Percentiles rank a stretch among this genome's conserved stretches.
These are phyloP conservation scores for Lentinula aciculospora DNA, from an alignment of 768 basidiomycete genomes.

Conservation along the genomic window DNA sequence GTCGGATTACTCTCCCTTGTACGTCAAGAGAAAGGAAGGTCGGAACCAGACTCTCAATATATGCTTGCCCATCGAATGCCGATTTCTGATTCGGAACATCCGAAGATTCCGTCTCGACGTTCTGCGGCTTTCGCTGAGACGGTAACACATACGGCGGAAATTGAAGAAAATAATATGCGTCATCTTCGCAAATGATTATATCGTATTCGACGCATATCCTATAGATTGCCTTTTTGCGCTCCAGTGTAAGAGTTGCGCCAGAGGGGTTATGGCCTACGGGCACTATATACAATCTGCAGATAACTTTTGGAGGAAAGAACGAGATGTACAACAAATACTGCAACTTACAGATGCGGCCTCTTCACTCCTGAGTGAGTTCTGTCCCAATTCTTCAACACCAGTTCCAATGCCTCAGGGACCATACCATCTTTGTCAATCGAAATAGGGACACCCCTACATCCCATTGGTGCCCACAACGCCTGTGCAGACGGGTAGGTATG, in stretches of 20 bases:
- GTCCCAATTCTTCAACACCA: constrained; percentile 37
- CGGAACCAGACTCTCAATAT: constrained; percentile 36
- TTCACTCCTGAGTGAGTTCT: constrained; percentile 31
- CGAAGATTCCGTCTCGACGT: constrained; percentile 15
- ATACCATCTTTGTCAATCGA: constrained; percentile 46
- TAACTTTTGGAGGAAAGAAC: too few species aligned
- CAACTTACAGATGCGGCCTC: constrained; percentile 38
- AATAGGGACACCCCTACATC: constrained; percentile 33
- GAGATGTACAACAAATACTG: not conserved
- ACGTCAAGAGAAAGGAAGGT: constrained; percentile 27
- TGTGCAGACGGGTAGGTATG: constrained; percentile 31
- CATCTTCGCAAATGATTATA: constrained; percentile 60
- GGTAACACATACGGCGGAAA: constrained; percentile 1
- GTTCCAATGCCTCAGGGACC: constrained; percentile 43
- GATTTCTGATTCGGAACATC: constrained; percentile 14
- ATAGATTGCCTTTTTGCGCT: constrained; percentile 58
- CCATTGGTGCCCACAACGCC: constrained; percentile 23
- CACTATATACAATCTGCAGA: constrained; percentile 42
- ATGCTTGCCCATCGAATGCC: constrained; percentile 26
- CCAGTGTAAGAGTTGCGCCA: constrained; percentile 45
- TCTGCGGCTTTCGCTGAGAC: constrained; percentile 19
- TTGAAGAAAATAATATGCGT: constrained; percentile 59
- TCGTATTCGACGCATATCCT: constrained; percentile 57
- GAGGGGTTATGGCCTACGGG: constrained; percentile 63
- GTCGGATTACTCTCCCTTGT: constrained; percentile 10